phyloP scores from a whole-genome alignment of 2,329 filamentous ascomycete species.

The Cladosporium sp. region DNA sequence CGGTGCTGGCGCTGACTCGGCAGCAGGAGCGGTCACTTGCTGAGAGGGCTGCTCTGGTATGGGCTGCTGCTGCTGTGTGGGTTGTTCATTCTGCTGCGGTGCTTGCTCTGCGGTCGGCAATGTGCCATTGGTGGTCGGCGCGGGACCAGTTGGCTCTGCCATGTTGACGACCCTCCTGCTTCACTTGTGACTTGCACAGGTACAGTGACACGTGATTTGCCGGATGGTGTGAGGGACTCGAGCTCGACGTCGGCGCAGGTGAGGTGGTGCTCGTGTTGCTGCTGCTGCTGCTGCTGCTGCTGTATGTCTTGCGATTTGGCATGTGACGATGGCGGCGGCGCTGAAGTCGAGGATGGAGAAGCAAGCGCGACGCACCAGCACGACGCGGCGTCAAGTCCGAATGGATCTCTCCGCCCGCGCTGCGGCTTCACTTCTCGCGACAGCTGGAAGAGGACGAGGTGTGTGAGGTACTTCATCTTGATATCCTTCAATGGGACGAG shows the following conservation, averaged over 20 bases:
- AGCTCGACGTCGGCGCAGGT: conserved; percentile 10
- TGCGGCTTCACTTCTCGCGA: conserved; percentile 11
- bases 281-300: conserved; percentile 19
- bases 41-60: conserved; percentile 12
- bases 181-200: conserved; percentile 2
- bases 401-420: conserved; percentile 18
- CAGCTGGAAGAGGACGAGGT: conserved; percentile 11
- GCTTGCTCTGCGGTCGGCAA: conserved; percentile 7
- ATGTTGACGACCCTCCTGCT: background rate
- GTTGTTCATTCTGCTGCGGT: conserved; percentile 7
- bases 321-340: conserved; percentile 9
- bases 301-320: conserved; percentile 15
- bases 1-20: background rate
- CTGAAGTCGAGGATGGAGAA: conserved; percentile 7
- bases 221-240: background rate
- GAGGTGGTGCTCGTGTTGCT: conserved; percentile 19
- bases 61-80: conserved; percentile 16
- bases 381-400: conserved; percentile 22
- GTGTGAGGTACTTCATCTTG: conserved; percentile 18
- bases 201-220: conserved; percentile 6
- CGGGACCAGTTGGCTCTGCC: conserved; percentile 12
- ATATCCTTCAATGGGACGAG: background rate
- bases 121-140: conserved; percentile 12
- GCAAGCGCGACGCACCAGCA: conserved; percentile 26
- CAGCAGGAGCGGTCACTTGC: background rate